Base-by-base conservation (phyloP, 129 eudicot species). In the Centaurea solstitialis region DNA sequence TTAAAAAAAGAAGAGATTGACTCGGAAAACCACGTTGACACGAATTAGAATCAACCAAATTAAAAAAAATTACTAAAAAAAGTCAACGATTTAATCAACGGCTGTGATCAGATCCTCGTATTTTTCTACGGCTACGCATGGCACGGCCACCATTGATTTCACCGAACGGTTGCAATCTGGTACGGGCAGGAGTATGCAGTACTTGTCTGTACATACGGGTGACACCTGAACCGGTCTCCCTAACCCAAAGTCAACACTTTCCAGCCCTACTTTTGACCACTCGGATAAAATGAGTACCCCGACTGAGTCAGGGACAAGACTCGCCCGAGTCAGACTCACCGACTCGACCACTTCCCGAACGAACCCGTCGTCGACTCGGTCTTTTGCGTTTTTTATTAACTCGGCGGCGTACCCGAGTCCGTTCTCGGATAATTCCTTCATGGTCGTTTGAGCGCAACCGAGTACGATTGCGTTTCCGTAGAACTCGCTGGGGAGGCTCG, bases 191-290 rank as follows among this genome's bases (percentile, higher is more conserved):
- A 93, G 77, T 57, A 90, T 45, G 78, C 98, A 93, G 85, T 90
- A 93, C 79, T 85, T 77, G 74, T 93, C 98, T 64, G 89, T 68
- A 59, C 91, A 89, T 0, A 90, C 84, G 62, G 98, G 93, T 38
- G 87, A 92, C 79, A 91, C 94, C 70, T 89, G 85, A 62, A 67
- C 90, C 7, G 98, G 88, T 75, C 81, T 88, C 23, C 98, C 98
- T 45, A 89, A 18, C 26, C 98, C 98, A 73, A 93, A 84, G 88
- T 93, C 94, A 83, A 93, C 83, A 38, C 70, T 86, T 5, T 93
- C 91, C 30, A 93, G 72, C 64, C 98, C 98, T 73, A 93, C 26
- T 40, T 85, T 87, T 87, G 98, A 90, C 98, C 98, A 93, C 18
- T 91, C 87, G 0, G 98, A 84, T 84, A 91, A 47, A 1, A 91